Conservation (phyloP, 1,284 basidiomycete genomes). For the Trichosporon asahii region DNA sequence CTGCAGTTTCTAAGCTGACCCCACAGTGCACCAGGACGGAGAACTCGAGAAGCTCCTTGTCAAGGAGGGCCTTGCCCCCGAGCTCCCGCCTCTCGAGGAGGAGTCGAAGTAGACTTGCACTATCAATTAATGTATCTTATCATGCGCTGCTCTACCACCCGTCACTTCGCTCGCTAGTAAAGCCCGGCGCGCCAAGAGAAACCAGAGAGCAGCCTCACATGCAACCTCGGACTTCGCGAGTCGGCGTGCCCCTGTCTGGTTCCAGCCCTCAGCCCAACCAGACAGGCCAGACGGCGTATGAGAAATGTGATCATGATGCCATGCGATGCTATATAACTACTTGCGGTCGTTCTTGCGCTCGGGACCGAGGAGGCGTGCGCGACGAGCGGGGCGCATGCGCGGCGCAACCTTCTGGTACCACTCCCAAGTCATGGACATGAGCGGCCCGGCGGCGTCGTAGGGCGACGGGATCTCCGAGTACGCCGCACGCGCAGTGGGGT, state of each 20-base stretch:
- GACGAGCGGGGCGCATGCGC: slow-evolving; percentile 63
- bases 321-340: slow-evolving; percentile 20
- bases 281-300: no score
- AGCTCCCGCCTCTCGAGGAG: slow-evolving; percentile 40
- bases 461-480: slow-evolving; percentile 92
- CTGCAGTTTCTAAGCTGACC: neutral
- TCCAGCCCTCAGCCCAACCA: no score
- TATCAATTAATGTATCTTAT: neutral
- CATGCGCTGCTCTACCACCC: slow-evolving; percentile 9
- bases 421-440: slow-evolving; percentile 81
- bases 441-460: slow-evolving; percentile 85
- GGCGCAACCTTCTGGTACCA: slow-evolving; percentile 69
- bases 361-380: slow-evolving; percentile 65
- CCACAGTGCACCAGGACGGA: slow-evolving; percentile 88
- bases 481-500: slow-evolving; percentile 87
- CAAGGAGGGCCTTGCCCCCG: slow-evolving; percentile 65
- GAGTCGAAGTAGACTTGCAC: slow-evolving; percentile 8
- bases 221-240: no score
- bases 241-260: no score
- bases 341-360: slow-evolving; percentile 51
- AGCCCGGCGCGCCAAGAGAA: no score
- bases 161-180: no score
- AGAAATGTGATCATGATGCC: slow-evolving; percentile 14
- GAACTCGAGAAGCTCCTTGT: slow-evolving; percentile 82
- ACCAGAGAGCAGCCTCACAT: no score